Evolutionary conservation across 1,284 basidiomycete species (phyloP).

Genomic region (Inonotus obliquus): DNA sequence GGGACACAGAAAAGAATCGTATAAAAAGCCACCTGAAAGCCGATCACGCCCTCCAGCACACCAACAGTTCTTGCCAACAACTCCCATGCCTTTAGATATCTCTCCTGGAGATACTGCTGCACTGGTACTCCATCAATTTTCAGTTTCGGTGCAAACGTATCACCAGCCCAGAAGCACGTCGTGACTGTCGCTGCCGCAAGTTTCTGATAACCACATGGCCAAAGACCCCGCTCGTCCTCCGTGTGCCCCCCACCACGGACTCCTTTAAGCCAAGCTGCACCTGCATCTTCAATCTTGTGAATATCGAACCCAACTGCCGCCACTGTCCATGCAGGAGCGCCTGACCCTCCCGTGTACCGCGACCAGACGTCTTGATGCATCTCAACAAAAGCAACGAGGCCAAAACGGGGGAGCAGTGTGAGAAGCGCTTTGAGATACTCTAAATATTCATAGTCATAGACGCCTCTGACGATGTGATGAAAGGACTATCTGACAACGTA

Average conservation of each 20-base stretch:
- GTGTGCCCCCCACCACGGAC: conserved; percentile 68
- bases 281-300: conserved; percentile 67
- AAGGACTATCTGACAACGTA: not conserved
- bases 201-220: conserved; percentile 92
- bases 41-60: conserved; percentile 75
- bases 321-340: conserved; percentile 90
- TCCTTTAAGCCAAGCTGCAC: conserved; percentile 81
- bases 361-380: conserved; percentile 96
- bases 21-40: conserved; percentile 69
- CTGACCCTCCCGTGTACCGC: conserved; percentile 88
- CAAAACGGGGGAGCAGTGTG: conserved; percentile 73
- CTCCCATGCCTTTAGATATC: conserved; percentile 79
- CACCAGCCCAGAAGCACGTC: conserved; percentile 89
- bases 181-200: conserved; percentile 85
- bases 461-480: conserved; percentile 45
- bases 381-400: conserved; percentile 77
- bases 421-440: conserved; percentile 74
- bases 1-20: not conserved
- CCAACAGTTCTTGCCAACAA: conserved; percentile 65
- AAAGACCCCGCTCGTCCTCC: conserved; percentile 74
- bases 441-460: conserved; percentile 83
- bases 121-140: conserved; percentile 60
- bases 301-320: conserved; percentile 79
- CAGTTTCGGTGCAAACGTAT: conserved; percentile 77
- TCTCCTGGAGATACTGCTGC: conserved; percentile 80